These are phyloP conservation scores for Aspergillus sp. DNA, from an alignment of 2,329 filamentous ascomycete genomes.

Conservation along the genomic window DNA sequence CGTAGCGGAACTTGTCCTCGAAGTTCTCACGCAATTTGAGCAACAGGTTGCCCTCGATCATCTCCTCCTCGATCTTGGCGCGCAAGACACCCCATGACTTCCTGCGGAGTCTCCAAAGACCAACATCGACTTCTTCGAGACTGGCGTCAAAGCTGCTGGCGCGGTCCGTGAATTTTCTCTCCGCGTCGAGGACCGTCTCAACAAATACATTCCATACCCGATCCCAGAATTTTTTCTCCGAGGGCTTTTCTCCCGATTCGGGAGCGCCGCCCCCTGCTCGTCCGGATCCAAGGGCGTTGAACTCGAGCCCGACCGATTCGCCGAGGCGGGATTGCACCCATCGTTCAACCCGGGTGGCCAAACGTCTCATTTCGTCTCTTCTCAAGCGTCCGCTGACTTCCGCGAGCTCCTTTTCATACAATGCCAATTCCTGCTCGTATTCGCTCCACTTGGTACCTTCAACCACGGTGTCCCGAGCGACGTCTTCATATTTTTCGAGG, in stretches of 20 bases:
- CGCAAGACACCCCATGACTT: conserved; percentile 92
- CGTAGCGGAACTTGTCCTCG: conserved; percentile 98
- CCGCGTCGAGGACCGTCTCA: conserved; percentile 76
- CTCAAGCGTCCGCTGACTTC: conserved; percentile 79
- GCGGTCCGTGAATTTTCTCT: conserved; percentile 77
- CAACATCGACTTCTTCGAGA: conserved; percentile 83
- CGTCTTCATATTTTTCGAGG: conserved; percentile 67
- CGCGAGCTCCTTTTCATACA: conserved; percentile 88
- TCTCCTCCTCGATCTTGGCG: conserved; percentile 90
- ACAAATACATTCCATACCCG: conserved; percentile 86
- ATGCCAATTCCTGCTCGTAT: conserved; percentile 70
- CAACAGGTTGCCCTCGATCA: conserved; percentile 94
- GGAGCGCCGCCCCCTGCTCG: conserved; percentile 77
- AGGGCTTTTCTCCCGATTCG: conserved; percentile 68
- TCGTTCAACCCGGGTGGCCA: conserved; percentile 85
- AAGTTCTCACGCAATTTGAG: conserved; percentile 97
- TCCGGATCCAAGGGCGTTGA: conserved; percentile 91
- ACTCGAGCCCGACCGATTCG: conserved; percentile 86
- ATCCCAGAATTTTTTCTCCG: conserved; percentile 90
- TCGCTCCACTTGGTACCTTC: conserved; percentile 82
- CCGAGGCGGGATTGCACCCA: conserved; percentile 86
- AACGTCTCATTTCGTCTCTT: conserved; percentile 91
- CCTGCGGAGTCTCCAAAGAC: conserved; percentile 83
- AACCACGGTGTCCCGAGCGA: conserved; percentile 70
- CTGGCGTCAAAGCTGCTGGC: conserved; percentile 93